Percentiles rank a stretch among this genome's conserved stretches.
These are phyloP conservation scores for Royoungia palumana DNA, from an alignment of 768 basidiomycete genomes.

Conservation along the genomic window DNA sequence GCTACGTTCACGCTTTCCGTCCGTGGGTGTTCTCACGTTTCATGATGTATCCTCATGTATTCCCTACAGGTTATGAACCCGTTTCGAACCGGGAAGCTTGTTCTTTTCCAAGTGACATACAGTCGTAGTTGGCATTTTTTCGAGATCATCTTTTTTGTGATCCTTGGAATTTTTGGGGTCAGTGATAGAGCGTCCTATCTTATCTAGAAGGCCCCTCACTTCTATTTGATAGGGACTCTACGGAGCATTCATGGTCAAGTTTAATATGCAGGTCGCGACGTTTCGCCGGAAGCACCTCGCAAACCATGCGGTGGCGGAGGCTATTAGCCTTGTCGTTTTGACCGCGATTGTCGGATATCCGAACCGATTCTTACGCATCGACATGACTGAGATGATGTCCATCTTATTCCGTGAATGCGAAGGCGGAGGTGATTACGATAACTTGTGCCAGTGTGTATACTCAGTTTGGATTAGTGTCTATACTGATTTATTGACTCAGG, in stretches of 20 bases:
- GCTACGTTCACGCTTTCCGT: conserved; percentile 96
- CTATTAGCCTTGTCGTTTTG: conserved; percentile 77
- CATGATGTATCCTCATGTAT: conserved; percentile 22
- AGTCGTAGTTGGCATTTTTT: conserved; percentile 99
- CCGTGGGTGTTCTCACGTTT: conserved; percentile 34
- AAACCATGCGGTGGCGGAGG: conserved; percentile 84
- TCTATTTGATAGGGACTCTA: conserved; percentile 73
- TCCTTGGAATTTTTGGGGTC: conserved; percentile 95
- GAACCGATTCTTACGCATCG: conserved; percentile 91
- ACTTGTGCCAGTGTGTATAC: conserved; percentile 86
- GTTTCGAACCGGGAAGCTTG: conserved; percentile 95
- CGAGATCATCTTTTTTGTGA: conserved; percentile 93
- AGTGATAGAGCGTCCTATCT: conserved; percentile 22
- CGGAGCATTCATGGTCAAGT: conserved; percentile 95
- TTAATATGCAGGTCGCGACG: conserved; percentile 91
- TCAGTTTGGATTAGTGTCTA: background rate
- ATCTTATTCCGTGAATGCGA: conserved; percentile 96
- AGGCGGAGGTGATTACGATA: conserved; percentile 85
- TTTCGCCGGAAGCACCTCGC: conserved; percentile 90
- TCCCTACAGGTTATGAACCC: conserved; percentile 87
- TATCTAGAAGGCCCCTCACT: conserved; percentile 7
- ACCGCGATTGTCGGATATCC: conserved; percentile 93
- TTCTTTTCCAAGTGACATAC: conserved; percentile 97
- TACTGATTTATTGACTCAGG: conserved; percentile 39
- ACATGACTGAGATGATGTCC: conserved; percentile 96